Percentiles rank a stretch among this genome's conserved stretches.
These are phyloP conservation scores for Amaranthus hypochondriacus DNA, from an alignment of 148 eudicot genomes.

Conservation along the genomic window DNA sequence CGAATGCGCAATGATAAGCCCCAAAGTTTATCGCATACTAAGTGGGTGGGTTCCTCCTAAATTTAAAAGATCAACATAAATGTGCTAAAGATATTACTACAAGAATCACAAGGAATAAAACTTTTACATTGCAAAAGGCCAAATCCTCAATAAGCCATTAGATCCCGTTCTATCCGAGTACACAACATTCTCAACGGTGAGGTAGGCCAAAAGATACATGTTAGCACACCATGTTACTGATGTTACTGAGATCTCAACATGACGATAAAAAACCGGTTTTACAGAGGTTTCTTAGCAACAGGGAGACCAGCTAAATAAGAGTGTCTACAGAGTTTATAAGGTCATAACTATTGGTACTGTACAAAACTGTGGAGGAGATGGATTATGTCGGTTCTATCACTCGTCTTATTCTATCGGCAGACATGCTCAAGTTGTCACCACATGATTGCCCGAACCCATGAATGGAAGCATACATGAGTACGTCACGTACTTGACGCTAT, in stretches of 20 bases:
- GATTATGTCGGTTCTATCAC: neutral
- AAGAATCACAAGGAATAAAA: too few species aligned
- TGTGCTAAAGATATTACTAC: too few species aligned
- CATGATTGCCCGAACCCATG: conserved; percentile 57
- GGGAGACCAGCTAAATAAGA: conserved; percentile 9
- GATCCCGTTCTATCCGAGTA: conserved; percentile 4
- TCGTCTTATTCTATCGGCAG: neutral
- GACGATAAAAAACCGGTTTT: conserved; percentile 12
- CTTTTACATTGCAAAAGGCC: neutral
- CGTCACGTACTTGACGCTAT: conserved; percentile 93
- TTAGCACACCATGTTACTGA: conserved; percentile 5
- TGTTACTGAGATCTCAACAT: neutral
- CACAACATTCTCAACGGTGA: conserved; percentile 14
- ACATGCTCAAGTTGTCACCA: conserved; percentile 49
- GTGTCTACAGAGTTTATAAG: conserved; percentile 13
- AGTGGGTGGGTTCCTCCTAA: too few species aligned
- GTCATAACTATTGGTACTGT: conserved; percentile 29
- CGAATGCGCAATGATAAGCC: neutral
- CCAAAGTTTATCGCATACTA: neutral
- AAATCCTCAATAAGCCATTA: neutral
- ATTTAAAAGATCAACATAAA: too few species aligned
- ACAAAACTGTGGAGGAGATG: conserved; percentile 42
- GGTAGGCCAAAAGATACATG: conserved; percentile 10
- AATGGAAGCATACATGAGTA: conserved; percentile 94
- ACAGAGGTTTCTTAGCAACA: conserved; percentile 13